Base-by-base conservation (phyloP, 805 yeast genomes). In the Metschnikowia baotianmanensis region DNA sequence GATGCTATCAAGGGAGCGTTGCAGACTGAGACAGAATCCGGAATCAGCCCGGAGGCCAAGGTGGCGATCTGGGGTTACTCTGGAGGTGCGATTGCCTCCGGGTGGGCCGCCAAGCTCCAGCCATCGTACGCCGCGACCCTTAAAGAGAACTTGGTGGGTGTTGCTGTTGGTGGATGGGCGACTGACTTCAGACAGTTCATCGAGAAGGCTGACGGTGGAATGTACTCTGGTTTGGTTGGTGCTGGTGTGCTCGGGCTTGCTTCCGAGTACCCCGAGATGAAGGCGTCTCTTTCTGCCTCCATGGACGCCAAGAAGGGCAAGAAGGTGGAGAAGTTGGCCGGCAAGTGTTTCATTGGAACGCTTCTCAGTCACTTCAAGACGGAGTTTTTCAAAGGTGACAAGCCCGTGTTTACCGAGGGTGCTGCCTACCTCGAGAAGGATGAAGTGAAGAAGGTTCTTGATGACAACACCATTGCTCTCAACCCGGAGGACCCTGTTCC, bases 41-140 rank as follows among this genome's bases (percentile, higher is more conserved):
- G 59, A 3, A 23, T 61, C 17, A 25, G 40, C 10, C 13, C 43
- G 6, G 48, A 53, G 30, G 58, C 67, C 18, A 34, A 37, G 15
- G 49, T 47, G 16, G 51, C 38, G 17, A 35, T 65, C 35, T 63
- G 63, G 63, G 72, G 72, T 1, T 67, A 61, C 38, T 61, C 67
- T 6, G 72, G 72, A n/a, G 71, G 71, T 9, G 52, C 66, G 1
- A 43, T 65, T 19, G 65, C 72, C 11, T 35, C 63, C n/a, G 59
- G 62, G 9, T 67, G 71, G 71, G 69, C 69, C 11, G 61, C 65
- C 3, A 52, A 61, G 9, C 46, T 63, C 19, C 67, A 61, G 40
- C 69, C 69, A 11, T 35, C 43, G 2, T 66, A 66, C 40, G 71
- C 71, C 5, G 62, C 65, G 3, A 71, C 66, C 9, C 47, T 53